Conservation (phyloP, 106 monocot genomes). For the Chionographis japonica region DNA sequence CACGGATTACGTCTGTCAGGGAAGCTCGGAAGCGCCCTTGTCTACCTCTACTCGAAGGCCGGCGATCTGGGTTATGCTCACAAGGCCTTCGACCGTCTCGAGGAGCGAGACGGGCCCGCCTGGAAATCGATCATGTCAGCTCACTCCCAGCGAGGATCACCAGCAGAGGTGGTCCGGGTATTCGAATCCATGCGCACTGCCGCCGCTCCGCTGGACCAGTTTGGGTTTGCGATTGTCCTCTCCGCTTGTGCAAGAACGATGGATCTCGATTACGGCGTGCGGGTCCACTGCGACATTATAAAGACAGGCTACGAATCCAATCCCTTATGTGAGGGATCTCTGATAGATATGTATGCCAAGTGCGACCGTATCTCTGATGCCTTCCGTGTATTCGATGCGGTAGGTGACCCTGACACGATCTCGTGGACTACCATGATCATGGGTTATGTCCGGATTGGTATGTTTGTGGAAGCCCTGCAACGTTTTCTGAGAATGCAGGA, state of each 20-base stretch:
- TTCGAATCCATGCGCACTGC: constrained; percentile 23
- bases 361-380: constrained; percentile 43
- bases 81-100: constrained; percentile 20
- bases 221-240: constrained; percentile 41
- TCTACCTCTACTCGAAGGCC: no score
- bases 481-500: constrained; percentile 45
- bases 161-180: constrained; percentile 15
- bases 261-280: no score
- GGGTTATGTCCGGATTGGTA: constrained; percentile 41
- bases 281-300: no score
- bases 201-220: constrained; percentile 31
- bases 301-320: no score
- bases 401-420: constrained; percentile 35
- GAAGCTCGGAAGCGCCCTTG: no score
- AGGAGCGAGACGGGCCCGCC: constrained; percentile 8
- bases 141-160: constrained; percentile 19
- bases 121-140: constrained; percentile 55
- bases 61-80: no score
- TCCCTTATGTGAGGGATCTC: no score
- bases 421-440: constrained; percentile 67
- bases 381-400: constrained; percentile 35
- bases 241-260: no score
- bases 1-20: no score
- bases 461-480: constrained; percentile 31
- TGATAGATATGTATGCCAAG: no score